phyloP scores from a whole-genome alignment of 2,329 filamentous ascomycete species.

The Phaeosphaeriaceae sp. region DNA sequence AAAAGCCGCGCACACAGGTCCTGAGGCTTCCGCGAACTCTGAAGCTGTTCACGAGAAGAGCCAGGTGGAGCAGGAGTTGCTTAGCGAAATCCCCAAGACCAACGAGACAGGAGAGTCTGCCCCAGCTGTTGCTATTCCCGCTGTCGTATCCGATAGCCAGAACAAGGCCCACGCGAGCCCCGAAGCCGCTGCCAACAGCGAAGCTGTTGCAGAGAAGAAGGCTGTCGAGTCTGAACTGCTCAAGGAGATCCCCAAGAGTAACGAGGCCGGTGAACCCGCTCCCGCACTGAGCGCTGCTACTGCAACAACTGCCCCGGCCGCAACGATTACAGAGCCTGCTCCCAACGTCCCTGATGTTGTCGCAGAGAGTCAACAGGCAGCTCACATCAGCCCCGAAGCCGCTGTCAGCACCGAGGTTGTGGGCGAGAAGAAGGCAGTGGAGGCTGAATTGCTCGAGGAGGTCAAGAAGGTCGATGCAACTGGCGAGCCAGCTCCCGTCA shows the following conservation, averaged over 20 bases:
- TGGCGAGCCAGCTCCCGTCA: slow-evolving; percentile 51
- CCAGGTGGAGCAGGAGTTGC: slow-evolving; percentile 72
- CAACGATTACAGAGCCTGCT: slow-evolving; percentile 36
- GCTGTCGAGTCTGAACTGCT: slow-evolving; percentile 73
- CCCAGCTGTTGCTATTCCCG: slow-evolving; percentile 53
- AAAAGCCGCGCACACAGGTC: slow-evolving; percentile 64
- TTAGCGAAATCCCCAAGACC: slow-evolving; percentile 38
- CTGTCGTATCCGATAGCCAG: slow-evolving; percentile 74
- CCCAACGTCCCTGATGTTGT: slow-evolving; percentile 64
- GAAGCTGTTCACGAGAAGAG: slow-evolving; percentile 74
- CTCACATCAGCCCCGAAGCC: slow-evolving; percentile 69
- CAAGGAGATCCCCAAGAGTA: slow-evolving; percentile 43
- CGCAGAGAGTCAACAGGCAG: slow-evolving; percentile 73
- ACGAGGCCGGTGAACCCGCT: slow-evolving; percentile 48
- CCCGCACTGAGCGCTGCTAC: slow-evolving; percentile 25
- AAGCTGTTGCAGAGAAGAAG: slow-evolving; percentile 74
- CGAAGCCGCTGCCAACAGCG: slow-evolving; percentile 70
- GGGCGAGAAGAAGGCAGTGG: slow-evolving; percentile 72
- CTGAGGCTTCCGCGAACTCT: slow-evolving; percentile 70
- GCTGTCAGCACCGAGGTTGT: slow-evolving; percentile 70
- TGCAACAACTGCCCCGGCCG: slow-evolving; percentile 16
- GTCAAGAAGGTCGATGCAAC: slow-evolving; percentile 53
- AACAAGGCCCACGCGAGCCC: slow-evolving; percentile 66
- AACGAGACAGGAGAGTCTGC: slow-evolving; percentile 50
- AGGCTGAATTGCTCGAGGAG: slow-evolving; percentile 74